These are phyloP conservation scores for Starmera stellimalicola DNA, from an alignment of 1,139 yeast genomes.

Conservation along the genomic window DNA sequence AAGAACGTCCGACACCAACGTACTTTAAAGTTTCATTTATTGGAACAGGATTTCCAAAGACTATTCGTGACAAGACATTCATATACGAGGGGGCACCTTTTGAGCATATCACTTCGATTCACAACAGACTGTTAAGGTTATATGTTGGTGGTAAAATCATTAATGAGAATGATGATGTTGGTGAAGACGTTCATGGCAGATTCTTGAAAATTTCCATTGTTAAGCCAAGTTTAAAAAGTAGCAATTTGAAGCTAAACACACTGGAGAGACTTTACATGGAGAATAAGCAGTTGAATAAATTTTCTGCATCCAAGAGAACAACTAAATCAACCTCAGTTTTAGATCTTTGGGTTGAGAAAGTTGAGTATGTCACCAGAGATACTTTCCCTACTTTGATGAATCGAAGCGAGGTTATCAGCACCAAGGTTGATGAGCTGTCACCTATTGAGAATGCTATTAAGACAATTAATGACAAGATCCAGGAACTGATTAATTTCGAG, in stretches of 20 bases:
- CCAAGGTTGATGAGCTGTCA: conserved; percentile 54
- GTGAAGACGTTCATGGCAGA: conserved; percentile 53
- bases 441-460: conserved; percentile 80
- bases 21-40: conserved; percentile 73
- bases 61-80: conserved; percentile 67
- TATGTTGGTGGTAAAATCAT: conserved; percentile 81
- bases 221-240: conserved; percentile 52
- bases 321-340: conserved; percentile 69
- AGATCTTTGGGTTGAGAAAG: conserved; percentile 85
- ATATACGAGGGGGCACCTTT: conserved; percentile 83
- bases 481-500: conserved; percentile 63
- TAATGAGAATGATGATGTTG: conserved; percentile 57
- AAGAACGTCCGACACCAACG: conserved; percentile 69
- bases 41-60: conserved; percentile 78
- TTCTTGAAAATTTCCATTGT: conserved; percentile 66
- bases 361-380: conserved; percentile 64
- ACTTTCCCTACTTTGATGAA: conserved; percentile 87
- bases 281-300: conserved; percentile 60
- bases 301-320: conserved; percentile 59
- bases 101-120: conserved; percentile 80
- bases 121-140: conserved; percentile 61
- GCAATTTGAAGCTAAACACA: conserved; percentile 28
- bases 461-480: conserved; percentile 57
- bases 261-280: conserved; percentile 65
- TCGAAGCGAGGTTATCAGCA: conserved; percentile 58